Conservation (phyloP, 2,329 filamentous ascomycete species). For the Talaromyces sp. region DNA sequence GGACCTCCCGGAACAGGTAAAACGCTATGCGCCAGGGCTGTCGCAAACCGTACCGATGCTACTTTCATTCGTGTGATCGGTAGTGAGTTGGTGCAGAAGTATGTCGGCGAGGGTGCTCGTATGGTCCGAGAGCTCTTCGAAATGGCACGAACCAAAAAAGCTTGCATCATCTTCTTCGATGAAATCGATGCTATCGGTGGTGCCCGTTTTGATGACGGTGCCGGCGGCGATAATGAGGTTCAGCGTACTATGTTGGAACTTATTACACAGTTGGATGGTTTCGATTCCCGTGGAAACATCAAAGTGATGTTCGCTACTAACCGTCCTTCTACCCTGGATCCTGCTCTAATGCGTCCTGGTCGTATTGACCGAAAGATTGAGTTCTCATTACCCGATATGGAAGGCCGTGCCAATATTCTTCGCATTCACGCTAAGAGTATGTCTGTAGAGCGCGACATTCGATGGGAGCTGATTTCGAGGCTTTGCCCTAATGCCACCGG, state of each 20-base stretch:
- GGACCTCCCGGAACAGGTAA: constrained; percentile 98
- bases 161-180: constrained; percentile 99
- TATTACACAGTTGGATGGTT: constrained; percentile 94
- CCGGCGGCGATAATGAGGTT: constrained; percentile 95
- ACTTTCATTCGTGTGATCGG: constrained; percentile 99
- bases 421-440: constrained; percentile 99
- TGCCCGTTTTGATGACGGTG: constrained; percentile 93
- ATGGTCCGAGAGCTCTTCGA: constrained; percentile 99
- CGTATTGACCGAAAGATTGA: constrained; percentile 99
- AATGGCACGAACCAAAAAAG: constrained; percentile 99
- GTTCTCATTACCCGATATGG: constrained; percentile 93
- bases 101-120: constrained; percentile 93
- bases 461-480: constrained; percentile 97
- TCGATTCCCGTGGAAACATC: constrained; percentile 95
- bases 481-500: constrained; percentile 96
- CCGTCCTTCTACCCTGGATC: constrained; percentile 89
- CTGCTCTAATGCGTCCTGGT: constrained; percentile 93
- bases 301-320: constrained; percentile 99
- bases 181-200: constrained; percentile 96
- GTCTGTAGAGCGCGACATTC: constrained; percentile 97
- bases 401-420: constrained; percentile 94
- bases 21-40: constrained; percentile 93
- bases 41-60: constrained; percentile 95
- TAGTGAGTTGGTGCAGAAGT: constrained; percentile 96
- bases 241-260: constrained; percentile 97